A percentile compares a stretch with the other conserved stretches of the same genome.
Conservation (phyloP, 2,329 filamentous ascomycete species). For the Apiospora saccharicola region DNA sequence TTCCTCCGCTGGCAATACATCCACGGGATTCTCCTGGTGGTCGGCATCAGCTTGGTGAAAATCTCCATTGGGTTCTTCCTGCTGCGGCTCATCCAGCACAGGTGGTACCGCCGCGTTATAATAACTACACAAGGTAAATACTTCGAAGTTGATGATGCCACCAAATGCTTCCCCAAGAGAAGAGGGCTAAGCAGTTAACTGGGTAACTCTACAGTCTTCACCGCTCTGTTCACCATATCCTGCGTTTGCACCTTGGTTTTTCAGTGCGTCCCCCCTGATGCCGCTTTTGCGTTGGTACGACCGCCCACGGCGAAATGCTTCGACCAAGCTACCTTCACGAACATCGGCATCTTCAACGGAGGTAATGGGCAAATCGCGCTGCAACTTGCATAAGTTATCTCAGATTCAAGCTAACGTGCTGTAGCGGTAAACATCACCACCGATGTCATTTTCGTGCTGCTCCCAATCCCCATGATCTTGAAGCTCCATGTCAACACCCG, state of each 20-base stretch:
- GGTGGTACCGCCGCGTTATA: constrained; percentile 27
- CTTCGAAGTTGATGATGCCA: background rate
- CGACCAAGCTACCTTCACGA: constrained; percentile 21
- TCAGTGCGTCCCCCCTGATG: constrained; percentile 22
- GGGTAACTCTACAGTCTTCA: constrained; percentile 13
- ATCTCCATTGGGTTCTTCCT: constrained; percentile 28
- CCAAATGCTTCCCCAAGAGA: background rate
- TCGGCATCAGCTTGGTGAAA: constrained; percentile 29
- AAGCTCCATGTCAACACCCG: constrained; percentile 27
- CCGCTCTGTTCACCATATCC: constrained; percentile 26
- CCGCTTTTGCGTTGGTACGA: constrained; percentile 19
- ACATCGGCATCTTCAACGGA: constrained; percentile 25
- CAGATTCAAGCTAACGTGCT: too few species aligned
- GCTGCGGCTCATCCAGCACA: constrained; percentile 26
- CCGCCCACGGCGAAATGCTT: constrained; percentile 23
- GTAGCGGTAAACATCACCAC: constrained; percentile 28
- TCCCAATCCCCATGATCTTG: constrained; percentile 27
- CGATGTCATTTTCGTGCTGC: constrained; percentile 26
- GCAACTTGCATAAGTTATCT: background rate
- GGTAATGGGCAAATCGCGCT: background rate
- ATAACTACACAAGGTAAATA: constrained; percentile 25
- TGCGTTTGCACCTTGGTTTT: constrained; percentile 26
- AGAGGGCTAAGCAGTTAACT: background rate
- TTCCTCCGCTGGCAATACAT: constrained; percentile 28
- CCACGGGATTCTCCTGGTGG: constrained; percentile 26